phyloP scores from a whole-genome alignment of 163 green algal genomes.

The Picocystis sp. region DNA sequence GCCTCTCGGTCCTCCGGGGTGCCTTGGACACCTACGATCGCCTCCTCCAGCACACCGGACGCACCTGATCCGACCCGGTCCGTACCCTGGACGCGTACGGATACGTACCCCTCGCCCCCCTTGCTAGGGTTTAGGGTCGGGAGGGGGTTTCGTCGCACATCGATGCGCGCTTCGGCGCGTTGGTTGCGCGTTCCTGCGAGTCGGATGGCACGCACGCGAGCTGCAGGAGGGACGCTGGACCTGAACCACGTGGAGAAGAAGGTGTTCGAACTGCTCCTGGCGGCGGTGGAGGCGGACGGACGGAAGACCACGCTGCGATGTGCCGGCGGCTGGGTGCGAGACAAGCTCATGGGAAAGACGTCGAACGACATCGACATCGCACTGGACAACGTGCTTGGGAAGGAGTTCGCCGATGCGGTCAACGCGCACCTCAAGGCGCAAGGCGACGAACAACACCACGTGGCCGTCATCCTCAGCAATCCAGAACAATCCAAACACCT shows the following conservation, averaged over 20 bases:
- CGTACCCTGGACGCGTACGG: too few species aligned
- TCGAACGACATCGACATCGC: conserved; percentile 92
- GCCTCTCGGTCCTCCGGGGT: too few species aligned
- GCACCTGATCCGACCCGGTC: too few species aligned
- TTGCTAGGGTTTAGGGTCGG: too few species aligned
- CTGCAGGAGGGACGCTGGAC: conserved; percentile 13
- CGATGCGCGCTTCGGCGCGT: too few species aligned
- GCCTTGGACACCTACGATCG: too few species aligned
- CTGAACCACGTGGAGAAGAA: conserved; percentile 46
- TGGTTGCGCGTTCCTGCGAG: too few species aligned
- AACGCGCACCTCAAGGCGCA: conserved; percentile 57
- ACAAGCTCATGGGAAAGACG: conserved; percentile 83
- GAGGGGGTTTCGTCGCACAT: too few species aligned
- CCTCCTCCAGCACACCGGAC: too few species aligned
- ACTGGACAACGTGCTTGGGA: conserved; percentile 75
- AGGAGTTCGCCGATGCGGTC: conserved; percentile 74
- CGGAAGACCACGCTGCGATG: conserved; percentile 61
- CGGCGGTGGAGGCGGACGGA: conserved; percentile 18
- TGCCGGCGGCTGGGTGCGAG: conserved; percentile 89
- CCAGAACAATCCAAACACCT: conserved; percentile 97
- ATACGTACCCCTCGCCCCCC: too few species aligned
- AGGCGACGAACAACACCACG: conserved; percentile 37
- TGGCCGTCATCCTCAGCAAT: conserved; percentile 82
- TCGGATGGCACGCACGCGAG: too few species aligned
- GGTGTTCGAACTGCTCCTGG: conserved; percentile 61